phyloP scores from a whole-genome alignment of 106 monocot species.

The Acorus gramineus region DNA sequence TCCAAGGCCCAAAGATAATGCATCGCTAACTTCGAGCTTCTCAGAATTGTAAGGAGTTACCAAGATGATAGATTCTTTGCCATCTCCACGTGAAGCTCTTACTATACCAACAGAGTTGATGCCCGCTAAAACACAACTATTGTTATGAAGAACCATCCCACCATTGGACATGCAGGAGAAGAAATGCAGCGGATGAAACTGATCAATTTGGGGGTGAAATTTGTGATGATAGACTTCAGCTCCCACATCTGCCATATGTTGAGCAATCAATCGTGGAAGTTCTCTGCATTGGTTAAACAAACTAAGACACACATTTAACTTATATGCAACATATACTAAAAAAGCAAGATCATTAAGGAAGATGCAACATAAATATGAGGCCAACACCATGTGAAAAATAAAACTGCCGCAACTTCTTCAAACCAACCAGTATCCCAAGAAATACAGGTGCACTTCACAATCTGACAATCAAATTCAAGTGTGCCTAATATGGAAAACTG shows the following conservation, averaged over 20 bases:
- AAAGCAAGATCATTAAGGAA: no score
- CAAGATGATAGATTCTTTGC: constrained; percentile 90
- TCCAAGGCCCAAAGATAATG: constrained; percentile 62
- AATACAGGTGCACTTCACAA: no score
- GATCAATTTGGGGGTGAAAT: constrained; percentile 19
- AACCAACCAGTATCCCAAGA: no score
- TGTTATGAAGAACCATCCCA: constrained; percentile 12
- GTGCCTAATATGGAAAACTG: no score
- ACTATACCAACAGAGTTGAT: constrained; percentile 67
- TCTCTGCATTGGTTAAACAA: constrained; percentile 29
- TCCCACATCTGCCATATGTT: constrained; percentile 47
- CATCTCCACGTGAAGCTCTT: constrained; percentile 82
- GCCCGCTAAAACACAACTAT: constrained; percentile 35
- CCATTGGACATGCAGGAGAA: constrained; percentile 35
- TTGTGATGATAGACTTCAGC: constrained; percentile 81
- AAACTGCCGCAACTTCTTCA: no score
- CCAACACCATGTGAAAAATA: no score
- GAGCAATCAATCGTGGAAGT: constrained; percentile 42
- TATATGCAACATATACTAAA: no score
- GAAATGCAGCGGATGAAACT: constrained; percentile 56
- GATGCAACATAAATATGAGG: no score
- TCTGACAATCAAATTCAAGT: no score
- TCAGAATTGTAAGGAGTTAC: constrained; percentile 76
- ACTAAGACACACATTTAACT: no score
- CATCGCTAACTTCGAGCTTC: constrained; percentile 33